These are phyloP conservation scores for Solanum microdontum DNA, from an alignment of 257 asterid genomes.

Conservation along the genomic window DNA sequence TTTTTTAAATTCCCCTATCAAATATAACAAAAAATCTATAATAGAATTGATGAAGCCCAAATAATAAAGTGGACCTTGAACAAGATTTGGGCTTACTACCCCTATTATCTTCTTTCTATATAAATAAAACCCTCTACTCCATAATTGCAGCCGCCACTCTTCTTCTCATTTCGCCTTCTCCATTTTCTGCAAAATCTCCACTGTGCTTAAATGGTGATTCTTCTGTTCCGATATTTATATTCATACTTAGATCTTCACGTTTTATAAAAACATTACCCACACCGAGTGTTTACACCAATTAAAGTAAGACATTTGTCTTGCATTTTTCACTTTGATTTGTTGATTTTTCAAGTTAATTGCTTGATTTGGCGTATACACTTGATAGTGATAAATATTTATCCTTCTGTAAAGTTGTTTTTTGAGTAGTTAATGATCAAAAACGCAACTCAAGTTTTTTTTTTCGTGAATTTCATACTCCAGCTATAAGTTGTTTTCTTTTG, in stretches of 20 bases:
- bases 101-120: background rate
- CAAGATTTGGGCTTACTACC: background rate
- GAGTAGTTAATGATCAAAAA: background rate
- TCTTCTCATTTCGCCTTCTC: background rate
- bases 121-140: background rate
- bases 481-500: background rate
- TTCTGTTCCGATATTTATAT: background rate
- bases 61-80: background rate
- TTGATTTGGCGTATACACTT: background rate
- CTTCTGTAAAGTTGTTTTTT: background rate
- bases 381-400: background rate
- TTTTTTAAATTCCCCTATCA: too few species aligned
- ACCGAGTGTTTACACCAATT: background rate
- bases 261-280: background rate
- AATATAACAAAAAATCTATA: background rate
- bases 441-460: too few species aligned
- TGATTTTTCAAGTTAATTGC: background rate
- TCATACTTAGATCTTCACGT: background rate
- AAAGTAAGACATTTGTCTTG: background rate
- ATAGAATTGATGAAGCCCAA: background rate
- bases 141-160: background rate
- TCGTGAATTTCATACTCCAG: fast-evolving
- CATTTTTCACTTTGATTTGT: background rate
- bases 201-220: background rate
- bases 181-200: too few species aligned